These are phyloP conservation scores for Russula abietina DNA, from an alignment of 768 basidiomycete genomes.

Conservation along the genomic window DNA sequence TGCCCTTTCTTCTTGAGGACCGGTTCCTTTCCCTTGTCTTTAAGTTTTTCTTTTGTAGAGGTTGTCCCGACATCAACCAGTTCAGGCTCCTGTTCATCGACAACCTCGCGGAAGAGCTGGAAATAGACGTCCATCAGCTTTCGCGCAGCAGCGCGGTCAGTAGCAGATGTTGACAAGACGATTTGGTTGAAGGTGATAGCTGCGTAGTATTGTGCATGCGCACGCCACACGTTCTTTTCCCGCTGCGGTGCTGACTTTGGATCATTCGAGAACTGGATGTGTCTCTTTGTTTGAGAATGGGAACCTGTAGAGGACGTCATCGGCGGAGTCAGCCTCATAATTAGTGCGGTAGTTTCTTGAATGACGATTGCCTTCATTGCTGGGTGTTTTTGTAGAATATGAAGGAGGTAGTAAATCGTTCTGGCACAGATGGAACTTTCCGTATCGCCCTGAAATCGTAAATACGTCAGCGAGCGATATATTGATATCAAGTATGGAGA, in stretches of 20 bases:
- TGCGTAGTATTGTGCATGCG: constrained; percentile 86
- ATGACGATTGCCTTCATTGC: constrained; percentile 88
- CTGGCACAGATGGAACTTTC: constrained; percentile 85
- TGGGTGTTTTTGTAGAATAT: constrained; percentile 85
- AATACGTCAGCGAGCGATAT: constrained; percentile 1
- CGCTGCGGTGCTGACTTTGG: constrained; percentile 24
- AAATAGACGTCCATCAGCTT: constrained; percentile 31
- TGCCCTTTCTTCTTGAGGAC: constrained; percentile 27
- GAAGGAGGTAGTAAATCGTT: constrained; percentile 78
- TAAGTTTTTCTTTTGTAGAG: too few species aligned
- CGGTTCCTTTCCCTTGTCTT: constrained; percentile 14
- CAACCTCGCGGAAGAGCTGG: too few species aligned
- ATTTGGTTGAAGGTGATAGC: constrained; percentile 87
- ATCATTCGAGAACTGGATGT: constrained; percentile 48
- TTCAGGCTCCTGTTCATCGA: constrained; percentile 34
- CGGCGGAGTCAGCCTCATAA: constrained; percentile 56
- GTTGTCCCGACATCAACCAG: constrained; percentile 16
- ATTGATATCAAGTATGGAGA: constrained; percentile 1
- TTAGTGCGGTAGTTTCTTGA: constrained; percentile 74
- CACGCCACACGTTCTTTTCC: constrained; percentile 44
- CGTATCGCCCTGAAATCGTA: constrained; percentile 66
- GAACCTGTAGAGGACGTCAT: constrained; percentile 28
- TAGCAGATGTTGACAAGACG: too few species aligned
- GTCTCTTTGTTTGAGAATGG: constrained; percentile 32
- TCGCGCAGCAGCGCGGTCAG: constrained; percentile 7